Evolutionary conservation across 73 alveolate genomes (phyloP).

Genomic region (Halteria grandinella): DNA sequence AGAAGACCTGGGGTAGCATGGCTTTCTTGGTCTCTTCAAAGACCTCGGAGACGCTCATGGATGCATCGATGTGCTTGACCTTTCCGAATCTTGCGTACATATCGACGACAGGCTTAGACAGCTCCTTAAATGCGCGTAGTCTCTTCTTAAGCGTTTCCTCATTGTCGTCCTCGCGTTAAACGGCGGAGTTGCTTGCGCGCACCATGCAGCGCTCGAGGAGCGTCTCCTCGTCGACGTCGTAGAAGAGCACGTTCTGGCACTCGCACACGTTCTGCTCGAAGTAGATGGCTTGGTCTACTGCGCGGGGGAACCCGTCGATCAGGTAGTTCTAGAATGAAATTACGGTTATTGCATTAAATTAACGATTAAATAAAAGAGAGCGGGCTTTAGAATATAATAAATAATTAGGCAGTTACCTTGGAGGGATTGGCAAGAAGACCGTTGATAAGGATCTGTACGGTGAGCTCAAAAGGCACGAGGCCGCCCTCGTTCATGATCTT

Average conservation of each 20-base stretch:
- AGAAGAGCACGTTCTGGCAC: constrained; percentile 60
- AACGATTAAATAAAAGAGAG: too few relatives aligned
- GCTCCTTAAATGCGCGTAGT: constrained; percentile 11
- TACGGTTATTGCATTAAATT: too few relatives aligned
- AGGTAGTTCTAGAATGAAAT: constrained; percentile 38
- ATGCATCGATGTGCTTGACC: constrained; percentile 79
- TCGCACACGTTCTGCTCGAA: constrained; percentile 69
- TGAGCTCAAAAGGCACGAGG: constrained; percentile 42
- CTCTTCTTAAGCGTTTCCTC: constrained; percentile 16
- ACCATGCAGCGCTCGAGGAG: constrained; percentile 27
- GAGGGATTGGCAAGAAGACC: constrained; percentile 41
- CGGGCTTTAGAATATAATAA: constrained; percentile 12
- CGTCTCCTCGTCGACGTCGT: constrained; percentile 43
- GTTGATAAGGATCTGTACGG: constrained; percentile 53
- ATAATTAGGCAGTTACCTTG: constrained; percentile 10
- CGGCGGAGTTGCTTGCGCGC: constrained; percentile 30
- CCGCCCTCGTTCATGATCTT: constrained; percentile 58
- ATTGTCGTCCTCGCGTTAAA: constrained; percentile 28
- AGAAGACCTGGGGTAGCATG: constrained; percentile 81
- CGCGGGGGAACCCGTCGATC: constrained; percentile 61
- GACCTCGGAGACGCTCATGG: constrained; percentile 72
- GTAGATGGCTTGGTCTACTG: constrained; percentile 59
- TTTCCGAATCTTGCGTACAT: constrained; percentile 75
- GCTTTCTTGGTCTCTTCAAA: constrained; percentile 74
- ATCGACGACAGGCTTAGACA: constrained; percentile 62